These are phyloP conservation scores for sunflower (Helianthus annuus) DNA, from an alignment of 129 eudicot species.

Conservation along the genomic window DNA sequence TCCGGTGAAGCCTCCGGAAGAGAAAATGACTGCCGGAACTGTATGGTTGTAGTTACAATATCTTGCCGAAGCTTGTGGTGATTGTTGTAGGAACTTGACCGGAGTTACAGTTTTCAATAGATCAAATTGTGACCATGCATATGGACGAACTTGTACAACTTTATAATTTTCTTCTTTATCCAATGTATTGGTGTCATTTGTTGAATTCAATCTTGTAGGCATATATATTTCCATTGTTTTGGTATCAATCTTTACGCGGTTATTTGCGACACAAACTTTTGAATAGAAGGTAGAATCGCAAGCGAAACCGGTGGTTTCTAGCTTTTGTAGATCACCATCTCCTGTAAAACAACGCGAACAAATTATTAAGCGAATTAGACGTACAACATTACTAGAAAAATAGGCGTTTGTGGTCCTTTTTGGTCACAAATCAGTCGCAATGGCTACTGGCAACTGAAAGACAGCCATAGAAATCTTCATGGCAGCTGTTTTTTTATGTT, in stretches of 20 bases:
- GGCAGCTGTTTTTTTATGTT: too few species aligned
- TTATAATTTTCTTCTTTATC: constrained; percentile 5
- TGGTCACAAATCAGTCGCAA: too few species aligned
- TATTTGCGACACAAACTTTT: constrained; percentile 42
- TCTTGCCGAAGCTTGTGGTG: constrained; percentile 17
- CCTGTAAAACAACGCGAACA: constrained; percentile 26
- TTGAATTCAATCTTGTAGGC: not conserved
- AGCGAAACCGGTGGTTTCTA: constrained; percentile 52
- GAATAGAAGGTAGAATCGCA: constrained; percentile 40
- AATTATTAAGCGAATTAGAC: not conserved
- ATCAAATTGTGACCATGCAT: constrained; percentile 30
- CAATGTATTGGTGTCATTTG: not conserved
- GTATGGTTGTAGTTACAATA: constrained; percentile 29
- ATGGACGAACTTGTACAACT: constrained; percentile 24
- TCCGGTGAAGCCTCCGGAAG: constrained; percentile 55
- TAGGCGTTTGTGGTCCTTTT: too few species aligned
- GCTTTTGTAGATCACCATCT: constrained; percentile 41
- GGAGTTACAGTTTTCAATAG: constrained; percentile 32
- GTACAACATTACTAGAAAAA: not conserved
- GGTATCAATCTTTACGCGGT: constrained; percentile 39
- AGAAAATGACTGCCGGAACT: constrained; percentile 55
- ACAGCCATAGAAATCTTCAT: too few species aligned
- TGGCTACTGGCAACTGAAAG: too few species aligned
- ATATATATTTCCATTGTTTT: constrained; percentile 35
- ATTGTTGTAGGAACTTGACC: constrained; percentile 26